Evolutionary conservation across 2,329 filamentous ascomycete species (phyloP), one percentile per base, ranked within the genome.

Genomic region (Arthrobotrys sphaeroides): DNA sequence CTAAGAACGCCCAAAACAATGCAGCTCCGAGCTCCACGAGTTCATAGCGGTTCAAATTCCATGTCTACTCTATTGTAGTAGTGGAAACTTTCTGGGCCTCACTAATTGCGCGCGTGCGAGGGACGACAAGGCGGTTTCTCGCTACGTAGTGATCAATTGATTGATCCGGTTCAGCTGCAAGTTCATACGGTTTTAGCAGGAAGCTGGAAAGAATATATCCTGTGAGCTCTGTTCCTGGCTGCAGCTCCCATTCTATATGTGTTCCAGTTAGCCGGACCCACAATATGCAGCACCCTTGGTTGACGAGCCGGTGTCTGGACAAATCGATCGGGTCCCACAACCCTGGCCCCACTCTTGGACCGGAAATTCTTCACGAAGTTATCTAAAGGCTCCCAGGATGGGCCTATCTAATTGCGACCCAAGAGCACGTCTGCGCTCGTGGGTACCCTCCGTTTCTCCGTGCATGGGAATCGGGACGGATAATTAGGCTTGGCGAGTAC

Each of bases 291-390:
- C 55, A 60, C 55, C 59, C 59, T 62, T 62, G 59, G 24, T 49
- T 62, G 59, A 45, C 59, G 59, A 62, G 59, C 57, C 57, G 16
- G 40, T n/a, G 16, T 31, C 20, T 62, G 26, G 38, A 33, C 20
- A 61, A 61, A 36, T 62, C 42, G 59, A 62, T 62, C 59, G 38
- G 38, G 59, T 45, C 49, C 59, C 59, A 45, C 57, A n/a, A 38
- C 33, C 18, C 20, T 33, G 42, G 57, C 13, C 13, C 40, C 57
- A 47, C 40, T 36, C 24, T 18, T 13, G n/a, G 5, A 12, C 18
- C n/a, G 16, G 36, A 12, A 10, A 22, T 22, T 20, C 16, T 22
- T 22, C 18, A 22, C 9, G 31, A 22, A 24, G 31, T 24, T 24
- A 55, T 38, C 51, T n/a, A 55, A 18, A n/a, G 18, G 16, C 22